phyloP scores from a whole-genome alignment of 495 filamentous ascomycete species.

The Talaromyces ruber region DNA sequence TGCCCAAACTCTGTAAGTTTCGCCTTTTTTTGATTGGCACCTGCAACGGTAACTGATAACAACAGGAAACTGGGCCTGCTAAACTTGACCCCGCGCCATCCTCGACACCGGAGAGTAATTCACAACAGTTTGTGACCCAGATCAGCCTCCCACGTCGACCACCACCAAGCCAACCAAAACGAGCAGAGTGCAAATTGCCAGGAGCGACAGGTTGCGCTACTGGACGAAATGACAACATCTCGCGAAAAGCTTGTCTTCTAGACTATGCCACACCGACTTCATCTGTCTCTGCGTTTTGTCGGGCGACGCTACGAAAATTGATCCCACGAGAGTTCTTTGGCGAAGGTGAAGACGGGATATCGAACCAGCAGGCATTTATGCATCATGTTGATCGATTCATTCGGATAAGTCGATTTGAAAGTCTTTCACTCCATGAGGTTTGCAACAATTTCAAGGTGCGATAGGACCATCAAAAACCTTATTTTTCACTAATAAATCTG shows the following conservation, averaged over 20 bases:
- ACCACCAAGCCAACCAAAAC: constrained; percentile 4
- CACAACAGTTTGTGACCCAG: constrained; percentile 24
- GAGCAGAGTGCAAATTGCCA: background rate
- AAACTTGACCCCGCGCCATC: constrained; percentile 15
- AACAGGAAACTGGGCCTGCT: constrained; percentile 22
- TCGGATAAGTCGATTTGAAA: constrained; percentile 70
- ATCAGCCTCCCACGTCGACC: constrained; percentile 2
- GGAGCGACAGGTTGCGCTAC: background rate
- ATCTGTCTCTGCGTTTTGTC: constrained; percentile 80
- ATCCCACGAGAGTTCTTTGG: constrained; percentile 77
- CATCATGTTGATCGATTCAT: constrained; percentile 69
- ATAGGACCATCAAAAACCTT: no score
- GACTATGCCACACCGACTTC: constrained; percentile 63
- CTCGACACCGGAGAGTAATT: constrained; percentile 7
- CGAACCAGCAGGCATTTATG: constrained; percentile 55
- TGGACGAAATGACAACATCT: background rate
- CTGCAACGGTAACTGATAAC: background rate
- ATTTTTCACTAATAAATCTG: no score
- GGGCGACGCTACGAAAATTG: constrained; percentile 63
- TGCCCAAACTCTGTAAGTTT: constrained; percentile 54
- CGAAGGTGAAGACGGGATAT: constrained; percentile 30
- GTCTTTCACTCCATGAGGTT: constrained; percentile 67
- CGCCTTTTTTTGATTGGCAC: background rate
- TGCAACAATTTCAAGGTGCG: constrained; percentile 67
- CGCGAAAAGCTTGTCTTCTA: constrained; percentile 38